Evolutionary conservation across 805 yeast species (phyloP), one percentile per base, ranked within the genome.

Genomic region (Isabelozyma heimii): DNA sequence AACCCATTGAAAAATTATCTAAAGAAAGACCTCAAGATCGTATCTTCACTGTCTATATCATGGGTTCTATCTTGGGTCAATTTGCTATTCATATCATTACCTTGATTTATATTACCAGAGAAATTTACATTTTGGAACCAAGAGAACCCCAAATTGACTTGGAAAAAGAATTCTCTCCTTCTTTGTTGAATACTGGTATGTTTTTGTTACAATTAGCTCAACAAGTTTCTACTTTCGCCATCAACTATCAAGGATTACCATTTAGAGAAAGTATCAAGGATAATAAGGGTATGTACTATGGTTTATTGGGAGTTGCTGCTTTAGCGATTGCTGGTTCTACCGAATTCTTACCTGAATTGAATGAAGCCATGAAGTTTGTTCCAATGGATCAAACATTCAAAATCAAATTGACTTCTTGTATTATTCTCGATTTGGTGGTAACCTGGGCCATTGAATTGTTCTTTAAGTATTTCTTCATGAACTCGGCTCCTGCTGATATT

Each of bases 21-120:
- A 89, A 87, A 67, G 89, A 90, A 68, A 86, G 99, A 74, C 99
- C 99, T 38, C 98, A 91, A 73, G 92, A 94, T 41, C 97, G 98
- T 53, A 94, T 94, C 57, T 94, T 94, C 78, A 94, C 92, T 70
- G 78, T 76, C 52, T 94, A 94, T 73, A 94, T 91, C 60, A 94
- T 94, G 97, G 99, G 99, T 1, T 92, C 98, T 1, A 91, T 94
- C 57, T 74, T 94, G 53, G 96, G 97, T 42, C 99, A 94, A 72
- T 94, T 94, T 79, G 96, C 96, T 13, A 82, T 94, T 57, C 99
- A 94, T 65, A 85, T 94, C 57, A 69, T 76, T 43, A 82, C 97
- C 2, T 80, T 94, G 72, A 72, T 94, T 51, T 90, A 90, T 64
- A 83, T 94, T 55, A 88, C 96, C 10, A 68, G 76, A 44, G 95